Evolutionary conservation across 176 grass and related monocot genomes (phyloP), one percentile per base, ranked within the genome.

Genomic region (Oryza brachyantha): DNA sequence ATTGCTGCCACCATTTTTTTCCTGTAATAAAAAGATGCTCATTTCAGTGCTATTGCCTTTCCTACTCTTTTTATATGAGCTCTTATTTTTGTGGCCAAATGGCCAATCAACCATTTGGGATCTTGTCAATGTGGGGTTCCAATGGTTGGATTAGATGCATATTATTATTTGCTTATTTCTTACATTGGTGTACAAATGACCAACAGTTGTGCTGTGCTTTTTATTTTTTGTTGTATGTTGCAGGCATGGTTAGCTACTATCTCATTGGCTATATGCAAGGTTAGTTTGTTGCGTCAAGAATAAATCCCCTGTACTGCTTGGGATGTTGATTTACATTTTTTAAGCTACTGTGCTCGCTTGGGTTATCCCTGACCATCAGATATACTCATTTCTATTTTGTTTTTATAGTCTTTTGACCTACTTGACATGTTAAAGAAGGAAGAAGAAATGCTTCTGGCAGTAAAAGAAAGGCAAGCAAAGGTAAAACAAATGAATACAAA

Each of bases 371-470:
- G 17, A 36, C 68, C 35, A 10, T 46, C n/a, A 27, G 22, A 27
- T 10, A 1, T 5, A 61, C 50, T 34, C 63, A 60, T 7, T 39
- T 75, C 6, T 59, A 69, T 24, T 63, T 74, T 2, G 1, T 19
- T 52, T 52, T 13, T 61, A 7, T 70, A 97, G 94, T 84, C 87
- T 74, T 92, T 94, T 84, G 91, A 97, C 90, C 91, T 97, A 59
- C 55, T 92, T n/a, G 89, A 94, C 64, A 97, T 94, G 94, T 74
- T 97, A 79, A 94, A 90, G 84, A 91, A 84, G 75, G 92, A 94
- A 79, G 83, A 94, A 85, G 92, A 92, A 84, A 94, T 97, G 87
- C 92, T 94, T 81, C 34, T 87, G 59, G 83, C 89, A 70, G 83
- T 94, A 38, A 97, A 97, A 52, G 92, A 92, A 86, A 88, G 82